These are phyloP conservation scores for Globisporangium uncinulatum DNA, from an alignment of 352 stramenopile species.

Conservation along the genomic window DNA sequence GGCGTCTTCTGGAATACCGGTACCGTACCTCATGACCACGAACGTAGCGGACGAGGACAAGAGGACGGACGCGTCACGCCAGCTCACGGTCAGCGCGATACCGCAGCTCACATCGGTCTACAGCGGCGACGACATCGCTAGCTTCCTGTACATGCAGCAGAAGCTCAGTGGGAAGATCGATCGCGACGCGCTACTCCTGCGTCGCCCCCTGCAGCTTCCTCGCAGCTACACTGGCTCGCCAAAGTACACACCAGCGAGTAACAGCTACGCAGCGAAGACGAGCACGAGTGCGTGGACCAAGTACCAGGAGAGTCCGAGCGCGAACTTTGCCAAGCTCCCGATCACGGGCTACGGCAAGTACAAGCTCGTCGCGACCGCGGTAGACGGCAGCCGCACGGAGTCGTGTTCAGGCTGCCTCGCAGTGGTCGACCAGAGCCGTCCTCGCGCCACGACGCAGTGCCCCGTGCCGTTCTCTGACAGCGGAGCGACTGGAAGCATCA, in stretches of 20 bases:
- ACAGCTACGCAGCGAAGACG: conserved; percentile 7
- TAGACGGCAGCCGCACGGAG: conserved; percentile 25
- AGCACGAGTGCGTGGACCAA: conserved; percentile 1
- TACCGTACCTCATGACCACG: conserved; percentile 9
- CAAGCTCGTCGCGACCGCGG: conserved; percentile 28
- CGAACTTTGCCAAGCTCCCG: not conserved
- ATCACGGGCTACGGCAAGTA: conserved; percentile 41
- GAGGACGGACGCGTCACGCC: conserved; percentile 1
- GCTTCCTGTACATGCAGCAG: conserved; percentile 3
- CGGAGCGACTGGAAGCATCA: not conserved
- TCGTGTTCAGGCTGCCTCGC: conserved; percentile 42
- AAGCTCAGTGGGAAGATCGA: conserved; percentile 4
- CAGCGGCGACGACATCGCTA: conserved; percentile 5
- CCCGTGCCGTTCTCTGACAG: conserved; percentile 23
- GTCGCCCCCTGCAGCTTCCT: conserved; percentile 6
- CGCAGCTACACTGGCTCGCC: not conserved
- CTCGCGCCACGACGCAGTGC: conserved; percentile 29
- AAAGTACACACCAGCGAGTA: not conserved
- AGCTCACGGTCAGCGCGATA: conserved; percentile 2
- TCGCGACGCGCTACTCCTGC: conserved; percentile 7
- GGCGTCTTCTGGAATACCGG: not conserved
- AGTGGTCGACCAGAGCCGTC: conserved; percentile 43
- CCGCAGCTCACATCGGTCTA: conserved; percentile 6
- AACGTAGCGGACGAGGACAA: conserved; percentile 1
- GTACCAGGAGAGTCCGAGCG: conserved; percentile 1